Percentiles rank a stretch among this genome's conserved stretches.
Evolutionary conservation across 2,329 filamentous ascomycete genomes (phyloP).

Genomic region (Colletotrichum ledebouriae): DNA sequence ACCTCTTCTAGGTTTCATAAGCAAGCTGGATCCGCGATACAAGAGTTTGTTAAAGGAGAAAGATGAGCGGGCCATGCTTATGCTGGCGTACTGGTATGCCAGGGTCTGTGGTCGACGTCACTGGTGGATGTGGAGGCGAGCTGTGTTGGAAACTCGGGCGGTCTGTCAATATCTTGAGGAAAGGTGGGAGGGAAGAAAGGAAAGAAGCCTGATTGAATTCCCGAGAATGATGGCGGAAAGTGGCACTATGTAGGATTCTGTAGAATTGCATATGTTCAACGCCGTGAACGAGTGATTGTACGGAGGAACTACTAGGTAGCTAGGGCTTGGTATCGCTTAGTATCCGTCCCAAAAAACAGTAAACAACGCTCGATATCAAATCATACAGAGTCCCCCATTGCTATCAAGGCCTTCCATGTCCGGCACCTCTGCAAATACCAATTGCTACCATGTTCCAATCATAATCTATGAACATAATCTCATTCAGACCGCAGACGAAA

Average conservation of each 20-base stretch:
- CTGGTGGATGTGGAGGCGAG: conserved; percentile 64
- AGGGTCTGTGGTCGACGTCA: conserved; percentile 55
- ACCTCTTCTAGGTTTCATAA: conserved; percentile 62
- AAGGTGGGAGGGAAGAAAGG: background rate
- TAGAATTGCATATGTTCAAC: background rate
- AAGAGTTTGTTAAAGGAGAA: conserved; percentile 60
- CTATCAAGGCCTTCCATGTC: background rate
- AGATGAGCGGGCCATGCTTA: conserved; percentile 65
- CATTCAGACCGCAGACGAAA: no score
- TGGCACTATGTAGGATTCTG: background rate
- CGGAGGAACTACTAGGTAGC: background rate
- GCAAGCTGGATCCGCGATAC: conserved; percentile 59
- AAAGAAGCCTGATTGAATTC: conserved; percentile 11
- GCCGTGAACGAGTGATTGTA: conserved; percentile 14
- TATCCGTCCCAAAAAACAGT: background rate
- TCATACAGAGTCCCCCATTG: background rate
- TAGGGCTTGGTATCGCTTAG: conserved; percentile 30
- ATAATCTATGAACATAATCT: no score
- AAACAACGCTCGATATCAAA: conserved; percentile 5
- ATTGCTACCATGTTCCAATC: no score
- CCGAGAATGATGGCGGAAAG: conserved; percentile 13
- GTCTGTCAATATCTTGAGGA: conserved; percentile 58
- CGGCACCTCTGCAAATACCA: no score
- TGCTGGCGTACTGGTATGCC: conserved; percentile 71
- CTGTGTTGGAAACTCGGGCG: conserved; percentile 62